Evolutionary conservation across 192 early-diverging fungal species (phyloP).

Genomic region (Cetraspora pellucida): DNA sequence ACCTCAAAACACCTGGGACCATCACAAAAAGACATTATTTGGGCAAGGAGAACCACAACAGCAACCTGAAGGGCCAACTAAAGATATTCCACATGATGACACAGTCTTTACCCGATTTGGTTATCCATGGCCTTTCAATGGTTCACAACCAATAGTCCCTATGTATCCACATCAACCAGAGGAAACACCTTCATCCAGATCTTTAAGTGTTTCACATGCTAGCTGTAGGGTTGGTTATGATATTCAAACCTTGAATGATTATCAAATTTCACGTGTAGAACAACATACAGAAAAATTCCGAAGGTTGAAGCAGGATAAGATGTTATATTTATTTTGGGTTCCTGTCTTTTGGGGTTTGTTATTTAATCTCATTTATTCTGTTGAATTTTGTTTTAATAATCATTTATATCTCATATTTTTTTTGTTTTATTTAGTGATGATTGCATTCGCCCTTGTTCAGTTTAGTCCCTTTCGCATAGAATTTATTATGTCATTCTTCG

Average conservation of each 20-base stretch:
- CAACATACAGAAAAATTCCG: conserved; percentile 43
- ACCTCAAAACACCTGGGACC: not conserved
- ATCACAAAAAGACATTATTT: not conserved
- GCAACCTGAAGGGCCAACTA: not conserved
- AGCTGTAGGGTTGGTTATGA: conserved; percentile 18
- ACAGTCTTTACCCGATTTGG: conserved; percentile 14
- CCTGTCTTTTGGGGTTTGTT: conserved; percentile 49
- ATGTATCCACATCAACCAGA: conserved; percentile 30
- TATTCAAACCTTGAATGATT: not conserved
- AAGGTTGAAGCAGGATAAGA: conserved; percentile 52
- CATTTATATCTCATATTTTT: not conserved
- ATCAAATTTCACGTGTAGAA: conserved; percentile 8
- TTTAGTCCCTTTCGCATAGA: not conserved
- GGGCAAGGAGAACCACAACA: not conserved
- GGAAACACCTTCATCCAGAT: not conserved
- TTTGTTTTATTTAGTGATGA: conserved; percentile 13
- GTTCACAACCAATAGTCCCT: conserved; percentile 19
- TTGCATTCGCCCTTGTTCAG: not conserved
- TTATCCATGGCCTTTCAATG: conserved; percentile 25
- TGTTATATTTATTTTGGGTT: conserved; percentile 63
- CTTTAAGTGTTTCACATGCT: not conserved
- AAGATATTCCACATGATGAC: not conserved
- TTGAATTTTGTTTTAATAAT: not conserved
- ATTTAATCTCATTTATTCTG: not conserved
- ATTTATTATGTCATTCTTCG: not conserved